Percentiles rank a stretch among this genome's conserved stretches.
phyloP scores from a whole-genome alignment of 2,329 filamentous ascomycete genomes.

The Botryosphaeria dothidea region DNA sequence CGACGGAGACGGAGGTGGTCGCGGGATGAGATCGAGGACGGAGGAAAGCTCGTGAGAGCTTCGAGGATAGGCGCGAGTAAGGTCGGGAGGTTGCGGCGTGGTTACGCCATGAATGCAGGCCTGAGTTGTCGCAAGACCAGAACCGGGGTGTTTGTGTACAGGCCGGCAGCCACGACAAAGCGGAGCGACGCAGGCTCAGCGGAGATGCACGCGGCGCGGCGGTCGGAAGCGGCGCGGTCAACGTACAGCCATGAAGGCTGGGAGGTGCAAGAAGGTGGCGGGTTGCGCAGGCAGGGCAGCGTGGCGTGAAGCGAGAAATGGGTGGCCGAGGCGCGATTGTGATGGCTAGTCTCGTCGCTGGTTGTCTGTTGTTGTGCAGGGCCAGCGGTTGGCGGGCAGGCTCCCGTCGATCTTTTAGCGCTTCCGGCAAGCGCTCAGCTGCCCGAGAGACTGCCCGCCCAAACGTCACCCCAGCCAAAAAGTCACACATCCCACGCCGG shows the following conservation, averaged over 20 bases:
- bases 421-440: conserved; percentile 11
- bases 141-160: conserved; percentile 13
- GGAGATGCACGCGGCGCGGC: conserved; percentile 1
- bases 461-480: conserved; percentile 9
- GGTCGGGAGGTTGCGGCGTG: conserved; percentile 1
- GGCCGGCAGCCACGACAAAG: conserved; percentile 1
- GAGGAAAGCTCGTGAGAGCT: not conserved
- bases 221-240: not conserved
- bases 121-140: conserved; percentile 7
- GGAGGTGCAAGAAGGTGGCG: not conserved
- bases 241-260: conserved; percentile 1
- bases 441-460: conserved; percentile 7
- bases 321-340: conserved; percentile 13
- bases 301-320: conserved; percentile 15
- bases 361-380: conserved; percentile 11
- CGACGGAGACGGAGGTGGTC: not conserved
- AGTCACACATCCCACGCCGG: not conserved
- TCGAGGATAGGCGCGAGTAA: not conserved
- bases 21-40: not conserved
- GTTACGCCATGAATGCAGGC: conserved; percentile 17
- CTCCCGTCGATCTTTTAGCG: conserved; percentile 8
- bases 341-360: not conserved
- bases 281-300: conserved; percentile 5
- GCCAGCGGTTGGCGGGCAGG: conserved; percentile 5
- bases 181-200: conserved; percentile 10